Base-by-base conservation (phyloP, 2,329 filamentous ascomycete species). In the Whalleya microplaca region DNA sequence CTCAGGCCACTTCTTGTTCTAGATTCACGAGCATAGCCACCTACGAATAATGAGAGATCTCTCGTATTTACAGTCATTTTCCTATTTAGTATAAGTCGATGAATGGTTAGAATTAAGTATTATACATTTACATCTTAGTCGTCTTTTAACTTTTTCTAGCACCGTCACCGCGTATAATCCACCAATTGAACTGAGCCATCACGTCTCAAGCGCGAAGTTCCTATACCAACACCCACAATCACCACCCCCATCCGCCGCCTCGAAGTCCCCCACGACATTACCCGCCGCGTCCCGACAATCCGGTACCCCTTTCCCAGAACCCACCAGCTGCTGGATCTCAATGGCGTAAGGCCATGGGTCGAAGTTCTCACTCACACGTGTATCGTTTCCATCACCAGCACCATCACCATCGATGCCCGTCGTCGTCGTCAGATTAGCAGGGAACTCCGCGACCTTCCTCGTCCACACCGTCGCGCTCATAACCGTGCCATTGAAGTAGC, bases 381-480 rank as follows among this genome's bases (percentile, higher is more conserved):
- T n/a, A n/a, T n/a, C n/a, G n/a, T n/a, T n/a, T n/a, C n/a, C n/a
- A n/a, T n/a, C n/a, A n/a, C n/a, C n/a, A n/a, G n/a, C n/a, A 8
- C 53, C 45, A 19, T 41, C 37, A 20, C 20, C 43, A 16, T n/a
- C 41, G 27, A 58, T 41, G 29, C 52, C 62, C 49, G 37, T 66
- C 45, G 41, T 56, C 16, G 56, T 23, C 45, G 57, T 58, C 27
- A 29, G 27, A 40, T 42, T 59, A 55, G 66, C 48, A 58, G 73
- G 70, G 42, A 69, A 72, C 21, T 68, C 66, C 2, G 68, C 70
- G 1, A 64, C 66, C 2, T 71, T 66, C 1, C 75, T 69, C n/a
- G 84, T 88, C 74, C 87, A 90, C 1, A 90, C 71, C 2, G 78
- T 82, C 0, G 79, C 86, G 21, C 79, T 73, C 59, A 89, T 77